Base-by-base conservation (phyloP, 257 asterid genomes). In the Nicotiana obtusifolia region DNA sequence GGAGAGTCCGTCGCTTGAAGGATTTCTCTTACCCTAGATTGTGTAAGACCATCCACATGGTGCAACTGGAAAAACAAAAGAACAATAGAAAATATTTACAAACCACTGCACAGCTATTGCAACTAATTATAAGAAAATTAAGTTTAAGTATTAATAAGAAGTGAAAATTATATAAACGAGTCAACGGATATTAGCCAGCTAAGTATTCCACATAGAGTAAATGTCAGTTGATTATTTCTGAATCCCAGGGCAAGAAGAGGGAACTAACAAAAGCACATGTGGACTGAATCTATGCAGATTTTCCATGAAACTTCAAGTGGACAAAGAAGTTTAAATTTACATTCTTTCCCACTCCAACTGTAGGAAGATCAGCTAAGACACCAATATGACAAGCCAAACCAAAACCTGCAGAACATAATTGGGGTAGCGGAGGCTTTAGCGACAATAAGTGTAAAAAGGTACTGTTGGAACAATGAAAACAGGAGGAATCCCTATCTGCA, bases 381-480 rank as follows among this genome's bases (percentile, higher is more conserved):
- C 99, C 98, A 84, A 95, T 87, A 87, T 95, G 98, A 80, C 98
- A 92, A 75, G 99, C 99, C 89, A 92, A 89, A 69, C 98, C 99
- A 86, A 92, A 92, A 60, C 97, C 98, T 94, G 90, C 83, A 87
- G 47, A 76, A 54, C 26, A 60, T 67, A 64, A 60, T 77, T 62
- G 41, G 65, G 31, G 33, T 81, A 56, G 10, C 60, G 37, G 26
- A 79, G 47, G 69, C 52, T 62, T 26, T 65, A 61, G 47, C 14
- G 20, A 65, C 16, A 26, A n/a, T 64, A 52, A 49, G 30, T 62
- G 15, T 3, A 20, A 24, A 73, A 24, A 3, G 4, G 13, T 73
- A 24, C 61, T 13, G 71, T 15, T 14, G 71, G 41, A 16, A 65
- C 73, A 31, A 65, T 17, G 15, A 66, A 4, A 66, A 66, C 26